phyloP scores from a whole-genome alignment of 441 rosid genomes.

The Eutrema salsugineum region DNA sequence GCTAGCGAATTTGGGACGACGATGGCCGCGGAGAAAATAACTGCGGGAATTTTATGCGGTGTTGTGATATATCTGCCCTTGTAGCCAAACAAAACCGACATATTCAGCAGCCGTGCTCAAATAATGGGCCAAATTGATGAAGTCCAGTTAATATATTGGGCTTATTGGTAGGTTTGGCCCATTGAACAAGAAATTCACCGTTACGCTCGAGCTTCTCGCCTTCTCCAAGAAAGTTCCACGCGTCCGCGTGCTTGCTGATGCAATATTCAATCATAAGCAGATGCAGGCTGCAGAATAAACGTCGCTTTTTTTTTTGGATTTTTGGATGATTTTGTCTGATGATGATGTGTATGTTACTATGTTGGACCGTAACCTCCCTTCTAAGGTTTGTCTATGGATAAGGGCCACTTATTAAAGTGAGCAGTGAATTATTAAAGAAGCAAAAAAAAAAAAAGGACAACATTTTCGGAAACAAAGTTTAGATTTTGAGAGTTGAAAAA shows the following conservation, averaged over 20 bases:
- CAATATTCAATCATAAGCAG: conserved; percentile 4
- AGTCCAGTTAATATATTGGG: background rate
- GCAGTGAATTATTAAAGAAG: conserved; percentile 10
- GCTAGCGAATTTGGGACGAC: conserved; percentile 2
- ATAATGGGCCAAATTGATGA: background rate
- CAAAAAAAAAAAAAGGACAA: conserved; percentile 7
- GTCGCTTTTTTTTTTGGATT: background rate
- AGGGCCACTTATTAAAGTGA: conserved; percentile 14
- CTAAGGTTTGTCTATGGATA: conserved; percentile 23
- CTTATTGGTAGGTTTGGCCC: background rate
- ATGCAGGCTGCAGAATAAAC: conserved; percentile 3
- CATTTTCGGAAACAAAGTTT: background rate
- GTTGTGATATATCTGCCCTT: background rate
- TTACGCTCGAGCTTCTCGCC: conserved; percentile 1
- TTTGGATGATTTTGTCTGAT: conserved; percentile 15
- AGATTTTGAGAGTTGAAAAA: conserved; percentile 1
- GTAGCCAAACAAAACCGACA: conserved; percentile 35
- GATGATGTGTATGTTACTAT: background rate
- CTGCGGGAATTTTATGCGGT: background rate
- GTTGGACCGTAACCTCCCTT: conserved; percentile 1
- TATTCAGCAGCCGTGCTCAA: background rate
- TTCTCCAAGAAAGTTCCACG: conserved; percentile 11
- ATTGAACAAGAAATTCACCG: background rate
- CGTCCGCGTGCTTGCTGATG: conserved; percentile 15
- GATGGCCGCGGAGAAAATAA: background rate